These are phyloP conservation scores for Glaciozyma martinii DNA, from an alignment of 768 basidiomycete species.

Conservation along the genomic window DNA sequence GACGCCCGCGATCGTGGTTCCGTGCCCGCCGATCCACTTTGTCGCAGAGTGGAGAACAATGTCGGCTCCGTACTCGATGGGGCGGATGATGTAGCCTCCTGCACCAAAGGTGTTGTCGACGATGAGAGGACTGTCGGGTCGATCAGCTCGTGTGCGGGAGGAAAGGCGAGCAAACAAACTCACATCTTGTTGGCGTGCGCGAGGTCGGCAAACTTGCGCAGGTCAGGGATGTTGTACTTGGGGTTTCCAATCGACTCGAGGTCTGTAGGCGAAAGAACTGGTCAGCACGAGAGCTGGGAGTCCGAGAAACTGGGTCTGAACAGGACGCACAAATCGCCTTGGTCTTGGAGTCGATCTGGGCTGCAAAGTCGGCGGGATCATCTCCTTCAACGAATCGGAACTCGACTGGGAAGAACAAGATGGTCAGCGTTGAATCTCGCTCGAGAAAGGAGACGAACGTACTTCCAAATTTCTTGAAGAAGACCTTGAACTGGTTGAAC, in stretches of 20 bases:
- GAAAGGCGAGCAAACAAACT: constrained; percentile 36
- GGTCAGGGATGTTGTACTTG: constrained; percentile 51
- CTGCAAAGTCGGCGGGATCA: constrained; percentile 52
- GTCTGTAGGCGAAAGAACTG: too few relatives aligned
- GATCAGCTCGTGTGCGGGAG: constrained; percentile 55
- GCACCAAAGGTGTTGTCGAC: constrained; percentile 15
- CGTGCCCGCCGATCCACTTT: constrained; percentile 59
- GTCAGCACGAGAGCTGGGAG: too few relatives aligned
- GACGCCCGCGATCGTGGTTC: constrained; percentile 68
- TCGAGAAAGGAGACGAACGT: too few relatives aligned
- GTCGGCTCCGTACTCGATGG: constrained; percentile 48
- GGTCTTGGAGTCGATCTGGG: constrained; percentile 66
- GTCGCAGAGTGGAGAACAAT: constrained; percentile 64
- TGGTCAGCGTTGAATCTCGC: too few relatives aligned
- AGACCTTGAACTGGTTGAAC: constrained; percentile 38
- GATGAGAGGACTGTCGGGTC: constrained; percentile 33
- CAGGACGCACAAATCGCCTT: constrained; percentile 37
- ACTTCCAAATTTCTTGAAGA: constrained; percentile 2
- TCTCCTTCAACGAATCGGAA: constrained; percentile 56
- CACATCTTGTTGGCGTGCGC: constrained; percentile 63
- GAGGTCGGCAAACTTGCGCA: constrained; percentile 59
- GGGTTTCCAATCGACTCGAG: constrained; percentile 59
- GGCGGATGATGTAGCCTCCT: constrained; percentile 53
- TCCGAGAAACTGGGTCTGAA: too few relatives aligned
- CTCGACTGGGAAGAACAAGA: constrained; percentile 56